Percentiles rank a stretch among this genome's conserved stretches.
Evolutionary conservation across 2,329 filamentous ascomycete genomes (phyloP).

Genomic region (Penicillium expansum): DNA sequence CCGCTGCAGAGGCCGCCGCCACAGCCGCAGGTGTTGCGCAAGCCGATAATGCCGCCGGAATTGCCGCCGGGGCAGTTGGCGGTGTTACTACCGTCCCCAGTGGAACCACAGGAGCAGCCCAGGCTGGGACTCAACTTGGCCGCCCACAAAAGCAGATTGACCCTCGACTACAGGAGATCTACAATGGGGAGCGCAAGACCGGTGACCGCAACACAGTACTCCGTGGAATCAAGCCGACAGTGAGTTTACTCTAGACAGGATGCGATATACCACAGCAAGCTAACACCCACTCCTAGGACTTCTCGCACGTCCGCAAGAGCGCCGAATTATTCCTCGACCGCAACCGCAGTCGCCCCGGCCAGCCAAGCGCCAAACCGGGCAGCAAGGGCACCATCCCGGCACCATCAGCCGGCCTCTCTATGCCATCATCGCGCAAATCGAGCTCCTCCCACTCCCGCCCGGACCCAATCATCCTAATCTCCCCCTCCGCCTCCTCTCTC

Average conservation of each 20-base stretch:
- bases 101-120: constrained; percentile 42
- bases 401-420: constrained; percentile 39
- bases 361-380: constrained; percentile 35
- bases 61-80: constrained; percentile 51
- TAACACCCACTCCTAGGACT: constrained; percentile 59
- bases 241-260: constrained; percentile 39
- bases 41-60: constrained; percentile 47
- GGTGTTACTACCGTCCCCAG: constrained; percentile 42
- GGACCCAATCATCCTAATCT: constrained; percentile 93
- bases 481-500: constrained; percentile 89
- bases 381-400: constrained; percentile 35
- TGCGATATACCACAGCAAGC: background rate
- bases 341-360: constrained; percentile 41
- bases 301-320: constrained; percentile 86
- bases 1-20: constrained; percentile 41
- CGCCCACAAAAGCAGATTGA: constrained; percentile 69
- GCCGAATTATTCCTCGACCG: constrained; percentile 71
- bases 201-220: constrained; percentile 88
- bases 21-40: constrained; percentile 42
- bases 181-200: constrained; percentile 85
- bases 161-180: constrained; percentile 80
- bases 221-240: constrained; percentile 82
- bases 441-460: constrained; percentile 47
- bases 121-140: constrained; percentile 29
- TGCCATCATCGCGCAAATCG: constrained; percentile 40